Percentiles rank a stretch among this genome's conserved stretches.
These are phyloP conservation scores for Cryphonectria japonica DNA, from an alignment of 2,329 filamentous ascomycete genomes.

Conservation along the genomic window DNA sequence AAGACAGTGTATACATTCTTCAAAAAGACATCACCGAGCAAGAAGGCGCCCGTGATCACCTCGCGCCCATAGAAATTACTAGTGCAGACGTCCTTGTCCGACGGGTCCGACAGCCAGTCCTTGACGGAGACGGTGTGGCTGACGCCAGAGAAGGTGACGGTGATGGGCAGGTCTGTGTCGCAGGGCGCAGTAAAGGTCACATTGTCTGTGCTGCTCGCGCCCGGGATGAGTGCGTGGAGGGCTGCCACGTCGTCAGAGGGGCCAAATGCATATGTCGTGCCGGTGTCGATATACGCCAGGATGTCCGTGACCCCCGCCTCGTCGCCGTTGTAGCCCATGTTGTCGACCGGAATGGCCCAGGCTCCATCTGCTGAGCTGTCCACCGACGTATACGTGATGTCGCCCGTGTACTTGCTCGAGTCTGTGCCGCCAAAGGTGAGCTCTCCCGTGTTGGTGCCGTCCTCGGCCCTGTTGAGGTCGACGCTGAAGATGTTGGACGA, in stretches of 20 bases:
- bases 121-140: slow-evolving; percentile 68
- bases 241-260: slow-evolving; percentile 67
- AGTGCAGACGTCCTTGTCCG: slow-evolving; percentile 55
- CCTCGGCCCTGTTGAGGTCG: slow-evolving; percentile 67
- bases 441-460: slow-evolving; percentile 72
- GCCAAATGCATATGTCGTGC: slow-evolving; percentile 79
- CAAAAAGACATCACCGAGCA: slow-evolving; percentile 83
- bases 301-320: slow-evolving; percentile 58
- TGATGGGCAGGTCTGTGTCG: slow-evolving; percentile 61
- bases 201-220: slow-evolving; percentile 59
- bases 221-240: slow-evolving; percentile 70
- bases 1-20: slow-evolving; percentile 91
- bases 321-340: slow-evolving; percentile 64
- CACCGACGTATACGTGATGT: slow-evolving; percentile 68
- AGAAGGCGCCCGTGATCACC: slow-evolving; percentile 70
- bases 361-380: slow-evolving; percentile 54
- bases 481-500: slow-evolving; percentile 70
- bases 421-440: slow-evolving; percentile 77
- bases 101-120: slow-evolving; percentile 68
- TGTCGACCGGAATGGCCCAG: slow-evolving; percentile 75
- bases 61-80: slow-evolving; percentile 77
- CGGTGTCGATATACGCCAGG: slow-evolving; percentile 79
- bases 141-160: slow-evolving; percentile 69
- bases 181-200: slow-evolving; percentile 76
- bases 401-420: slow-evolving; percentile 66